Conservation (phyloP, 495 filamentous ascomycete genomes). For the Tuber melanosporum region DNA sequence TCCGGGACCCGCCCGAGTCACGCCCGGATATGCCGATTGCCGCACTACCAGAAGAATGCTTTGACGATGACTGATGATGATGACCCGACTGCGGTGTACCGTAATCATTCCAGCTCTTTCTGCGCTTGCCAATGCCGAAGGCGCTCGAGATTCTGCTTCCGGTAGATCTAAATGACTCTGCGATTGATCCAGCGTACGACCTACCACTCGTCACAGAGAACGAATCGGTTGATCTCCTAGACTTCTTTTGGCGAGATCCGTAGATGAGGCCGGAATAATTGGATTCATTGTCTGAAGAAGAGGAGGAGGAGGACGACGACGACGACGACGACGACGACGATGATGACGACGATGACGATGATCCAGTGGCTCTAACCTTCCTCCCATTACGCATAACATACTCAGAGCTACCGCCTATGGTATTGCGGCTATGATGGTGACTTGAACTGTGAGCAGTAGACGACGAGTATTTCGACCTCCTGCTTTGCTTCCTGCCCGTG, state of each 20-base stretch:
- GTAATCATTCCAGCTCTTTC: conserved; percentile 32
- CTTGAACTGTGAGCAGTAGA: neutral
- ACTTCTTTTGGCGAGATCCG: conserved; percentile 10
- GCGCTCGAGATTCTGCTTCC: conserved; percentile 14
- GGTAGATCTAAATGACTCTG: conserved; percentile 22
- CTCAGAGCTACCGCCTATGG: neutral
- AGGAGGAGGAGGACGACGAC: conserved; percentile 2
- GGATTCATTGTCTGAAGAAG: conserved; percentile 7
- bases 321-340: conserved; percentile 6
- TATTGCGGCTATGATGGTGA: neutral
- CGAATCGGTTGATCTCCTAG: conserved; percentile 13
- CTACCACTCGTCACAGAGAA: conserved; percentile 13
- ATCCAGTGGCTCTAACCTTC: neutral
- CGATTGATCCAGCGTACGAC: conserved; percentile 27
- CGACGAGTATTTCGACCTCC: neutral
- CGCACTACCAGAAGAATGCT: conserved; percentile 9
- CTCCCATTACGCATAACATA: neutral
- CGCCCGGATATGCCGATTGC: conserved; percentile 8
- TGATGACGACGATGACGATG: conserved; percentile 6
- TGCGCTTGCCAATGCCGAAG: conserved; percentile 20
- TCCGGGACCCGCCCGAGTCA: conserved; percentile 9
- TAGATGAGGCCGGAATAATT: conserved; percentile 24
- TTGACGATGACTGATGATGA: neutral
- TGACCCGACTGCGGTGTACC: conserved; percentile 22
- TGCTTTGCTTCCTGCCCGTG: neutral